These are phyloP conservation scores for Cladosporium sp. DNA, from an alignment of 2,329 filamentous ascomycete genomes.

Conservation along the genomic window DNA sequence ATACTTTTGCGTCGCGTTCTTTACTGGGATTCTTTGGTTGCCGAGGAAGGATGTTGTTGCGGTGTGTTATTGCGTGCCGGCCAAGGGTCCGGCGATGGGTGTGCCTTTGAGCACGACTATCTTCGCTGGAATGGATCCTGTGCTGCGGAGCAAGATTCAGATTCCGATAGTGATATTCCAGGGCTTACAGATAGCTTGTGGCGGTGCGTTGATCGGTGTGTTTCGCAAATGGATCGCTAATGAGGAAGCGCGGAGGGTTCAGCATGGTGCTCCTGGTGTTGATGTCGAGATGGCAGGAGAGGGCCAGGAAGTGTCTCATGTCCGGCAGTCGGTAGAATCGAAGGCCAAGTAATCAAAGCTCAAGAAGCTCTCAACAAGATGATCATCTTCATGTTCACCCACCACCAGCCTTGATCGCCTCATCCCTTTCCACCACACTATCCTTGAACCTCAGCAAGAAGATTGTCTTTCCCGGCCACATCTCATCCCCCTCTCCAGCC, in stretches of 20 bases:
- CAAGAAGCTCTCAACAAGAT: neutral
- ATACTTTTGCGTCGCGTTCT: constrained; percentile 65
- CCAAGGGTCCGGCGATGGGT: constrained; percentile 71
- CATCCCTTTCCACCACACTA: constrained; percentile 91
- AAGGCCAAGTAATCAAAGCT: constrained; percentile 6
- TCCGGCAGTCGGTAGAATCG: constrained; percentile 15
- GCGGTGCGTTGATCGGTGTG: constrained; percentile 45
- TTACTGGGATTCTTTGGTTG: constrained; percentile 56
- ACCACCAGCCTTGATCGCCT: constrained; percentile 43
- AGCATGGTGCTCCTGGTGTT: no score
- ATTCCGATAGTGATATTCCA: constrained; percentile 64
- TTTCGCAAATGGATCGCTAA: constrained; percentile 52
- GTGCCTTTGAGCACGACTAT: constrained; percentile 70
- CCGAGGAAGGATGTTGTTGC: constrained; percentile 65
- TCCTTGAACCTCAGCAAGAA: constrained; percentile 90
- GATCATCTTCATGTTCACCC: constrained; percentile 25
- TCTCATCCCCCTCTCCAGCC: constrained; percentile 58
- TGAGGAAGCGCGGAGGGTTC: constrained; percentile 53
- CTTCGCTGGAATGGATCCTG: constrained; percentile 59
- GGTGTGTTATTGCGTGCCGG: constrained; percentile 72
- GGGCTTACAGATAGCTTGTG: constrained; percentile 47
- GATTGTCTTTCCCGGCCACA: constrained; percentile 96
- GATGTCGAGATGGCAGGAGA: constrained; percentile 15
- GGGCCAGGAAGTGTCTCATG: neutral
- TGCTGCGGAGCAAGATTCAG: constrained; percentile 61